Conservation (phyloP, 2,329 filamentous ascomycete genomes). For the Leptographium wingfieldii region DNA sequence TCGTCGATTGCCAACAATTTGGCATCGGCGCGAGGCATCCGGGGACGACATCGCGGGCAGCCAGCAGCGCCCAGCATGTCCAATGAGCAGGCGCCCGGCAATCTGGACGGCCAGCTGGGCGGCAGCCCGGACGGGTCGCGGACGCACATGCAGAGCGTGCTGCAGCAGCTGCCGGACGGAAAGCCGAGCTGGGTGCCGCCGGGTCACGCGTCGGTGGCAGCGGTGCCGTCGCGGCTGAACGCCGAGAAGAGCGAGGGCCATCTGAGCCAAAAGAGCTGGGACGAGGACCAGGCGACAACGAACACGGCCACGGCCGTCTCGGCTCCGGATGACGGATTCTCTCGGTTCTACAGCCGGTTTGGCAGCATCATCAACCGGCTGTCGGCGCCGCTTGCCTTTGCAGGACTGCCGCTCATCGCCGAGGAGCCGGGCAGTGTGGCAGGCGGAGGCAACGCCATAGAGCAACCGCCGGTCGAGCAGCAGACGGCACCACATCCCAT, state of each 20-base stretch:
- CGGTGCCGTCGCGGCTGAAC: too few relatives aligned
- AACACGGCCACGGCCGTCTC: conserved; percentile 13
- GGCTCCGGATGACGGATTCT: conserved; percentile 64
- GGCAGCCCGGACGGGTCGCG: conserved; percentile 31
- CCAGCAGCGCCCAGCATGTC: conserved; percentile 62
- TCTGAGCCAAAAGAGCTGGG: conserved; percentile 9
- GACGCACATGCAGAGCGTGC: conserved; percentile 42
- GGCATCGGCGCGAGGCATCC: conserved; percentile 73
- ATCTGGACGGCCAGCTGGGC: conserved; percentile 45
- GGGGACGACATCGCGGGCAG: conserved; percentile 48
- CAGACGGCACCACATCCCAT: not conserved
- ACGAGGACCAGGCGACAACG: conserved; percentile 12
- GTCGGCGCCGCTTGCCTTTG: conserved; percentile 83
- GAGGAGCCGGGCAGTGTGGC: conserved; percentile 24
- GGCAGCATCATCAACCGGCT: conserved; percentile 79
- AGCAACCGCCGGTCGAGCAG: not conserved
- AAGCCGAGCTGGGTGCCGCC: conserved; percentile 43
- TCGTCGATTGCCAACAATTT: conserved; percentile 84
- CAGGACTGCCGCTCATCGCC: conserved; percentile 66
- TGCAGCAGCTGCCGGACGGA: conserved; percentile 31
- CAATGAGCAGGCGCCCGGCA: conserved; percentile 60
- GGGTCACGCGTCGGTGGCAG: conserved; percentile 12
- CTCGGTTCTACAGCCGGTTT: conserved; percentile 84
- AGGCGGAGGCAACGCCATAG: not conserved
- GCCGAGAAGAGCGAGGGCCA: conserved; percentile 20